Conservation (phyloP, 768 basidiomycete genomes). For the Baorangia bicolor region DNA sequence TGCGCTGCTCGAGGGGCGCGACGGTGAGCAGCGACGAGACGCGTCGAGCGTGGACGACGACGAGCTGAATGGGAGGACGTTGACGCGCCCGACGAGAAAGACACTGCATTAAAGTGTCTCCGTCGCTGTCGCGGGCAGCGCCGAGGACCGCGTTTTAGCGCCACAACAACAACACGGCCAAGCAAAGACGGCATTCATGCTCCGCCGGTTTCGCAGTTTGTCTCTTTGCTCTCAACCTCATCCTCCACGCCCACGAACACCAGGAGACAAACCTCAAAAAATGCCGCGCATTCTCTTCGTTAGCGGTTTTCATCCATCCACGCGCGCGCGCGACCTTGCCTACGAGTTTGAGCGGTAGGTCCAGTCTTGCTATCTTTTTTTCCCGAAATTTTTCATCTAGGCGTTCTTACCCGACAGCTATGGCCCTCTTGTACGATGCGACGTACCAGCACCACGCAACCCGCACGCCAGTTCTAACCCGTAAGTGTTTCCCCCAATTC, state of each 20-base stretch:
- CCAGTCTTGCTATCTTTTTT: not conserved
- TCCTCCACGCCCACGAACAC: conserved; percentile 6
- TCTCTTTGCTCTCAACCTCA: conserved; percentile 27
- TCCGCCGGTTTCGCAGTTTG: conserved; percentile 26
- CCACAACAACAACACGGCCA: conserved; percentile 39
- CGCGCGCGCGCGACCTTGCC: conserved; percentile 80
- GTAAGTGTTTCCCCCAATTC: conserved; percentile 54
- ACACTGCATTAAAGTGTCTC: conserved; percentile 19
- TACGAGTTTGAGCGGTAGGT: conserved; percentile 83
- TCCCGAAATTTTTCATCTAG: conserved; percentile 1
- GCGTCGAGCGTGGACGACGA: conserved; percentile 1
- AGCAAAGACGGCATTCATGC: conserved; percentile 29
- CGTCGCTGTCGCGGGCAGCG: not conserved
- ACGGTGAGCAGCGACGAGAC: conserved; percentile 24
- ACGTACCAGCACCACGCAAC: conserved; percentile 85
- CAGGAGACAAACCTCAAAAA: not conserved
- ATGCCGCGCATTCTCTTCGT: conserved; percentile 89
- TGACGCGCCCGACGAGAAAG: conserved; percentile 10
- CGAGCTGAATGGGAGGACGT: not conserved
- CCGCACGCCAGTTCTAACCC: conserved; percentile 72
- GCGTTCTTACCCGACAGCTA: conserved; percentile 46
- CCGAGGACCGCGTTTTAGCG: conserved; percentile 10
- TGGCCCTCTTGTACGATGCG: conserved; percentile 83
- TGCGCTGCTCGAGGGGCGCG: conserved; percentile 21
- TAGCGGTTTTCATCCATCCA: conserved; percentile 80